These are phyloP conservation scores for Papiliotrema flavescens DNA, from an alignment of 1,284 basidiomycete species.

Conservation along the genomic window DNA sequence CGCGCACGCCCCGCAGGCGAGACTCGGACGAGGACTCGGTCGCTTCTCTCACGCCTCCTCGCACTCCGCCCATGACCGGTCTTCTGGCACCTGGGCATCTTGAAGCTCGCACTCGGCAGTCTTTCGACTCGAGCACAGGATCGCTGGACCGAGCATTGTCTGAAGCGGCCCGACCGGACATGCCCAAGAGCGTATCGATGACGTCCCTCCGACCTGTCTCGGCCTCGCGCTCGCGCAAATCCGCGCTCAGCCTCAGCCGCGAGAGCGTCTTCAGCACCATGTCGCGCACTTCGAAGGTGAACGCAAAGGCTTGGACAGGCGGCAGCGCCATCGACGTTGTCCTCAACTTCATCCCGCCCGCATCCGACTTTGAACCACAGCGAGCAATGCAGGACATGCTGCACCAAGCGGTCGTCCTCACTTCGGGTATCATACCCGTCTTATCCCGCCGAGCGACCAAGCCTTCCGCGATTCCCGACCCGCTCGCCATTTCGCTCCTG, in stretches of 20 bases:
- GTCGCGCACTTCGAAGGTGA: background rate
- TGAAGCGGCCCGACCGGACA: background rate
- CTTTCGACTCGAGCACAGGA: background rate
- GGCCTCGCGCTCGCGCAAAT: background rate
- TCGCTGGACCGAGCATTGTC: background rate
- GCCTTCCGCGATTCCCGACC: background rate
- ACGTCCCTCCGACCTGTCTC: background rate
- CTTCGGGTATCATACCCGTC: conserved; percentile 32
- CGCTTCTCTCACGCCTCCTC: conserved; percentile 2
- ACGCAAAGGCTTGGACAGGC: background rate
- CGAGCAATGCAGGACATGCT: conserved; percentile 34
- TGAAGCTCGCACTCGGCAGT: background rate
- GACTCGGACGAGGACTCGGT: conserved; percentile 9
- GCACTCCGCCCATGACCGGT: background rate
- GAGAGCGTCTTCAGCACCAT: background rate
- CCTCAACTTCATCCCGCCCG: conserved; percentile 36
- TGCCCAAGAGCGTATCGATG: background rate
- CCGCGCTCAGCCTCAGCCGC: background rate
- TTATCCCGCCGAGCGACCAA: conserved; percentile 13
- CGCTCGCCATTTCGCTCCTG: conserved; percentile 24
- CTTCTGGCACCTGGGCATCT: conserved; percentile 1
- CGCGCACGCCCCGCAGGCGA: conserved; percentile 1
- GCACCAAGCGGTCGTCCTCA: conserved; percentile 32
- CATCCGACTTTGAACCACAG: conserved; percentile 11
- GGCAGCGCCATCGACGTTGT: conserved; percentile 32